Evolutionary conservation across 768 basidiomycete genomes (phyloP).

Genomic region (Mycena chlorophos): DNA sequence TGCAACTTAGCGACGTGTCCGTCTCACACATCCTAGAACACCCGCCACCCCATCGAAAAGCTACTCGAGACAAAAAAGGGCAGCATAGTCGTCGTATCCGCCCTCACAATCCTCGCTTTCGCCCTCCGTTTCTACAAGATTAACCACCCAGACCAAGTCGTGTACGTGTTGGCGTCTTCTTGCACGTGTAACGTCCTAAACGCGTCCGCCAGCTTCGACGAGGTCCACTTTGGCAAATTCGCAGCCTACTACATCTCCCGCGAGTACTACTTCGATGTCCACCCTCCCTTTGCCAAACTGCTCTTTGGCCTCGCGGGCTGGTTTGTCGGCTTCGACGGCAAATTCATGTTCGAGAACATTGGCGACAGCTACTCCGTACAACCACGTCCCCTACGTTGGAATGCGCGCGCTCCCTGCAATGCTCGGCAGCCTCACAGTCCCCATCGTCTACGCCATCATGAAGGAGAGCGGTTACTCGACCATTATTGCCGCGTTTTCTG

Average conservation of each 20-base stretch:
- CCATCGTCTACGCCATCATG: constrained; percentile 95
- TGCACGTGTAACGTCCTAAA: constrained; percentile 5
- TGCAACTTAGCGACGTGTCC: neutral
- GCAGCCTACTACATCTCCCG: constrained; percentile 90
- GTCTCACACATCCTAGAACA: constrained; percentile 36
- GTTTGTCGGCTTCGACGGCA: constrained; percentile 95
- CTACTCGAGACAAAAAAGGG: constrained; percentile 62
- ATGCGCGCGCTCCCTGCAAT: constrained; percentile 92
- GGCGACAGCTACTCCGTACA: constrained; percentile 87
- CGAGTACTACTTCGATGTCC: constrained; percentile 99
- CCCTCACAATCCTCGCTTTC: constrained; percentile 76
- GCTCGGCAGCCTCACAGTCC: constrained; percentile 85
- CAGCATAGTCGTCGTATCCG: constrained; percentile 60
- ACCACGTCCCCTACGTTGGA: constrained; percentile 91
- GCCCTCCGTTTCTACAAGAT: constrained; percentile 91
- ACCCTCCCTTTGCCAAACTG: constrained; percentile 95
- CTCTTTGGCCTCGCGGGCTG: constrained; percentile 92
- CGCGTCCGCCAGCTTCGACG: constrained; percentile 75
- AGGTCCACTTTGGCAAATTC: constrained; percentile 99
- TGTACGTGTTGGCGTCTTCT: constrained; percentile 52
- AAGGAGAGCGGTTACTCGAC: constrained; percentile 96
- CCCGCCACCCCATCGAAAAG: constrained; percentile 61
- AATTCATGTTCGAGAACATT: constrained; percentile 92
- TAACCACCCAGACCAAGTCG: constrained; percentile 91
- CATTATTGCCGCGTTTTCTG: constrained; percentile 87